Conservation (phyloP, 495 filamentous ascomycete genomes). For the Aspergillus bertholletiae region DNA sequence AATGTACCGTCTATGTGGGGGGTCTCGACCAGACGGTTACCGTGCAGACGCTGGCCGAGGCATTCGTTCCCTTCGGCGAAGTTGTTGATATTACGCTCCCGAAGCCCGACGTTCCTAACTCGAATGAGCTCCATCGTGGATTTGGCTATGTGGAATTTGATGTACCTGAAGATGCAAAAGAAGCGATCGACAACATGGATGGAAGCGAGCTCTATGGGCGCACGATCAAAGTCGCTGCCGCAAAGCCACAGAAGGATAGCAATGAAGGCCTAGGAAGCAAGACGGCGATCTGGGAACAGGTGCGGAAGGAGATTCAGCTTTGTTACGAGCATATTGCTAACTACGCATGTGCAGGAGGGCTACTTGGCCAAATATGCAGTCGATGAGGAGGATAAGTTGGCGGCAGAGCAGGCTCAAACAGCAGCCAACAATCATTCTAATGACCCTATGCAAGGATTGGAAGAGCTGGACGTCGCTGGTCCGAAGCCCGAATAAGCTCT, state of each 20-base stretch:
- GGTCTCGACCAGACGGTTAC: conserved; percentile 81
- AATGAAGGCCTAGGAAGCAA: conserved; percentile 86
- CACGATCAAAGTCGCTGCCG: conserved; percentile 84
- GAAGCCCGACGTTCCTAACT: conserved; percentile 69
- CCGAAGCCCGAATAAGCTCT: conserved; percentile 68
- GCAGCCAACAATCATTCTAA: conserved; percentile 51
- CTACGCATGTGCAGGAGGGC: conserved; percentile 63
- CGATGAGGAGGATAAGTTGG: conserved; percentile 76
- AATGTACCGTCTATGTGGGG: conserved; percentile 84
- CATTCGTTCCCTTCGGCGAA: conserved; percentile 95
- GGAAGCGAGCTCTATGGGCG: conserved; percentile 92
- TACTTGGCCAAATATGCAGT: conserved; percentile 90
- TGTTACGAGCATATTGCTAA: conserved; percentile 24
- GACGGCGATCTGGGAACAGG: conserved; percentile 98
- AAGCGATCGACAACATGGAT: conserved; percentile 99
- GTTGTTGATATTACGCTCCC: conserved; percentile 87
- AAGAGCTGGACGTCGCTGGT: conserved; percentile 89
- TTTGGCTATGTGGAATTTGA: conserved; percentile 98
- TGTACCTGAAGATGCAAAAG: conserved; percentile 76
- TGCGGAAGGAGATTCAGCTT: conserved; percentile 39
- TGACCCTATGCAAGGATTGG: conserved; percentile 94
- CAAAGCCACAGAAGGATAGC: conserved; percentile 87
- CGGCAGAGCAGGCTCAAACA: conserved; percentile 54
- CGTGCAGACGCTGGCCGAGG: conserved; percentile 69
- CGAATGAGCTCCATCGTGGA: conserved; percentile 75